These are phyloP conservation scores for Chimonanthus salicifolius DNA, from an alignment of 164 flowering plant genomes.

Conservation along the genomic window DNA sequence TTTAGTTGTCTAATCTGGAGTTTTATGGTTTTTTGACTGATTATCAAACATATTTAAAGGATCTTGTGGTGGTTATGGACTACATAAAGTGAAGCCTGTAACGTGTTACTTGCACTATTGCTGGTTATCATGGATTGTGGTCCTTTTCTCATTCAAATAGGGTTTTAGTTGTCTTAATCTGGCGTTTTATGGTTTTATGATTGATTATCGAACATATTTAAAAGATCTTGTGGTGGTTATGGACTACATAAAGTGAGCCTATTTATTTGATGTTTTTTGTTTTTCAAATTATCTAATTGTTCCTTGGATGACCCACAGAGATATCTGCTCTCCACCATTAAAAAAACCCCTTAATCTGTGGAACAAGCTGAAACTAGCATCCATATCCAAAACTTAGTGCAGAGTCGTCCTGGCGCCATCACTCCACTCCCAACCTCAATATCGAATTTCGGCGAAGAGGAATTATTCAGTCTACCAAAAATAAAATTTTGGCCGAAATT, in stretches of 20 bases:
- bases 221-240: background rate
- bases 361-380: too few relatives aligned
- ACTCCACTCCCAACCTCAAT: too few relatives aligned
- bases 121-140: background rate
- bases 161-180: background rate
- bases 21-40: background rate
- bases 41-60: background rate
- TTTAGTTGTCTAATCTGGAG: background rate
- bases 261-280: background rate
- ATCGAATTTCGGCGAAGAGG: too few relatives aligned
- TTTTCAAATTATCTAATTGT: too few relatives aligned
- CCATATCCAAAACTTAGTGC: too few relatives aligned
- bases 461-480: too few relatives aligned
- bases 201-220: background rate
- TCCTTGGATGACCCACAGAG: too few relatives aligned
- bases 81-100: background rate
- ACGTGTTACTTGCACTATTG: too few relatives aligned
- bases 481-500: too few relatives aligned
- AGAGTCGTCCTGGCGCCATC: too few relatives aligned
- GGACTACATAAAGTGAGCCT: background rate
- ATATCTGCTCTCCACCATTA: too few relatives aligned
- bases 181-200: background rate
- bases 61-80: background rate
- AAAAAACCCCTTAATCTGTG: too few relatives aligned
- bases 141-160: background rate